phyloP scores from a whole-genome alignment of 2,329 filamentous ascomycete species.

The Coniochaeta sp. region DNA sequence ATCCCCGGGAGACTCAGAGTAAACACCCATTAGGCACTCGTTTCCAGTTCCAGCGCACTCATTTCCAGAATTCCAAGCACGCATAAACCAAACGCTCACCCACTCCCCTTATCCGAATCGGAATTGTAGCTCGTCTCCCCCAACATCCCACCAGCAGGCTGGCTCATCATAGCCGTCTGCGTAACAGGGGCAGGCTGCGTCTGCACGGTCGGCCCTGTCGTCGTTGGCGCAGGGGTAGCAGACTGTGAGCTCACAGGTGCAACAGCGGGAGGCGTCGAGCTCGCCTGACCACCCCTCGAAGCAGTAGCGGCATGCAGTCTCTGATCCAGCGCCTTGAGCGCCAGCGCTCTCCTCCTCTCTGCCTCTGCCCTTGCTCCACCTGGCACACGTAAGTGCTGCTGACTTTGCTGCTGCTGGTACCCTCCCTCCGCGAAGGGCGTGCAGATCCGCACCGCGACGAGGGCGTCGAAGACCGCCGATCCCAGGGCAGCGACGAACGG shows the following conservation, averaged over 20 bases:
- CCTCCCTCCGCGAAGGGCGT: slow-evolving; percentile 80
- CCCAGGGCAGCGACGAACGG: slow-evolving; percentile 67
- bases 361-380: slow-evolving; percentile 81
- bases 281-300: slow-evolving; percentile 28
- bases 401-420: slow-evolving; percentile 63
- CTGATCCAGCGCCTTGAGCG: slow-evolving; percentile 87
- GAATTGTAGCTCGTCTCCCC: slow-evolving; percentile 66
- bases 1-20: too few species aligned
- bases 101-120: slow-evolving; percentile 35
- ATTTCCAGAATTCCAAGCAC: neutral
- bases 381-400: slow-evolving; percentile 48
- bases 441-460: slow-evolving; percentile 72
- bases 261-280: slow-evolving; percentile 33
- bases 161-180: slow-evolving; percentile 52
- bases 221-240: slow-evolving; percentile 28
- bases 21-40: neutral
- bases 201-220: slow-evolving; percentile 48
- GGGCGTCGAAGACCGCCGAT: slow-evolving; percentile 64
- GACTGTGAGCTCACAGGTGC: slow-evolving; percentile 6
- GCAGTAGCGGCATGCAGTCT: slow-evolving; percentile 82
- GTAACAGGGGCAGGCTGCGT: slow-evolving; percentile 48
- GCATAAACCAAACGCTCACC: slow-evolving; percentile 7
- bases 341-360: slow-evolving; percentile 80
- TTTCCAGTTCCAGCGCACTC: neutral
- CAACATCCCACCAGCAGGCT: slow-evolving; percentile 45